These are phyloP conservation scores for Penicillium sclerotigenum DNA, from an alignment of 2,329 filamentous ascomycete species.

Conservation along the genomic window DNA sequence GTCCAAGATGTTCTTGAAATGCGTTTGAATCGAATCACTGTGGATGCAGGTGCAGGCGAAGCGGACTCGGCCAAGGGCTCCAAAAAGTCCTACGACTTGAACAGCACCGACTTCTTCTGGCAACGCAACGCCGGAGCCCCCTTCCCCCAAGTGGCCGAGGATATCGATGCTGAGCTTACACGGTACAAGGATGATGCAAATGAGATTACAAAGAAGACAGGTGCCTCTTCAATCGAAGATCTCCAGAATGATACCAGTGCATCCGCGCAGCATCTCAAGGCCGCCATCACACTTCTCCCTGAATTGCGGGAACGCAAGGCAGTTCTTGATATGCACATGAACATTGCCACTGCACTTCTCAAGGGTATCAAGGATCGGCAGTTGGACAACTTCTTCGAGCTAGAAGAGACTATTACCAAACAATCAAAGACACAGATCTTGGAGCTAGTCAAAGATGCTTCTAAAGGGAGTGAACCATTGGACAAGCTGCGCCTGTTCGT, in stretches of 20 bases:
- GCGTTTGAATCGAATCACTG: slow-evolving; percentile 89
- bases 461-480: slow-evolving; percentile 76
- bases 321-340: slow-evolving; percentile 98
- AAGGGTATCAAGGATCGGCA: slow-evolving; percentile 91
- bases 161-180: slow-evolving; percentile 89
- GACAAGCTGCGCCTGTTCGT: slow-evolving; percentile 94
- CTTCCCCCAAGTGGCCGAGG: slow-evolving; percentile 93
- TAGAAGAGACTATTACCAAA: slow-evolving; percentile 90
- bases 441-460: slow-evolving; percentile 75
- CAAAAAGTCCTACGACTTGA: slow-evolving; percentile 88
- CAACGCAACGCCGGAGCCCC: slow-evolving; percentile 83
- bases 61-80: slow-evolving; percentile 68
- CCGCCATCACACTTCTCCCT: slow-evolving; percentile 87
- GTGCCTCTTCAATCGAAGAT: slow-evolving; percentile 87
- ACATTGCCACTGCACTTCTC: slow-evolving; percentile 76
- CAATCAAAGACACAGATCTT: slow-evolving; percentile 86
- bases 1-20: slow-evolving; percentile 75
- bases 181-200: slow-evolving; percentile 94
- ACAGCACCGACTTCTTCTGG: slow-evolving; percentile 94
- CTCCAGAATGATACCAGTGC: slow-evolving; percentile 83
- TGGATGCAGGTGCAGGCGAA: slow-evolving; percentile 79
- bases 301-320: slow-evolving; percentile 90
- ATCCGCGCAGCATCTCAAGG: slow-evolving; percentile 91
- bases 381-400: slow-evolving; percentile 91
- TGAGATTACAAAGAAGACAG: slow-evolving; percentile 92